A percentile compares a stretch with the other conserved stretches of the same genome.
phyloP scores from a whole-genome alignment of 305 asterid species.

The Solanum chacoense region DNA sequence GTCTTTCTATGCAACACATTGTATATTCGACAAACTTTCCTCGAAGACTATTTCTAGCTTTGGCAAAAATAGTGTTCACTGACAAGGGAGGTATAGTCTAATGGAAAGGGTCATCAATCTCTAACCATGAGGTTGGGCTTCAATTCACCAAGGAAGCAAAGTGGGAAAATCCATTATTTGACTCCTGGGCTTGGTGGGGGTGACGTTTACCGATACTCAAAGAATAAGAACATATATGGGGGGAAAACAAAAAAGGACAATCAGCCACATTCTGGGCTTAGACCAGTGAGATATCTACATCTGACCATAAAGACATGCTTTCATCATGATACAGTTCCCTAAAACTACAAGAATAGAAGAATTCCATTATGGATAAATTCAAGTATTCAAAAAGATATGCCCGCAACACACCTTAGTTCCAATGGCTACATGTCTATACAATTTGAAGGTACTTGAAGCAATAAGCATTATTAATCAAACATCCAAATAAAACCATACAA shows the following conservation, averaged over 20 bases:
- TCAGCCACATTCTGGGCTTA: slow-evolving; percentile 29
- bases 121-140: neutral
- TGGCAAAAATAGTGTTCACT: neutral
- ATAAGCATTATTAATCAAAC: neutral
- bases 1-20: neutral
- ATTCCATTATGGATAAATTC: neutral
- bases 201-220: neutral
- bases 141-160: slow-evolving; percentile 1
- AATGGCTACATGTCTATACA: neutral
- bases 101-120: neutral
- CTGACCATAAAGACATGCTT: slow-evolving; percentile 9
- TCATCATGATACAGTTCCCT: neutral
- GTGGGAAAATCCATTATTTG: neutral
- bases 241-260: neutral
- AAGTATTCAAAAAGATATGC: neutral
- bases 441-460: neutral
- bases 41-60: neutral
- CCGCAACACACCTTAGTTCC: neutral
- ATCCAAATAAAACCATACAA: slow-evolving; percentile 5
- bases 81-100: neutral
- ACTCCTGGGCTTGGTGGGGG: neutral
- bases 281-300: slow-evolving; percentile 38
- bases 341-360: neutral
- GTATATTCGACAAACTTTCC: neutral
- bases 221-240: neutral